Evolutionary conservation across 164 flowering plant species (phyloP), one percentile per base, ranked within the genome.

Genomic region (Magnolia changhungtana): DNA sequence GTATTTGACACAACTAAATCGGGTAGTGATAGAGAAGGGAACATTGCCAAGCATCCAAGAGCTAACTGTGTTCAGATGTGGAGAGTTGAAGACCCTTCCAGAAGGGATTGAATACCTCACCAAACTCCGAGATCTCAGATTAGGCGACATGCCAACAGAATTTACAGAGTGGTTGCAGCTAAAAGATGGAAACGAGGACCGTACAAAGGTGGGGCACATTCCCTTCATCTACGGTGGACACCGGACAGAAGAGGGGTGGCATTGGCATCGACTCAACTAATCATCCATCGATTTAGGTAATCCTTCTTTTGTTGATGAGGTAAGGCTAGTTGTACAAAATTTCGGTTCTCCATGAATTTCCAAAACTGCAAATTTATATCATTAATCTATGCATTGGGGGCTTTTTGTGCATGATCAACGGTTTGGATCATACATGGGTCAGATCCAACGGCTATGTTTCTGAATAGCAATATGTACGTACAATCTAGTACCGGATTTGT

Each of bases 21-120:
- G 10, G 14, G 4, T 71, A 49, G 21, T 49, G 52, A 71, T 71
- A 45, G 61, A 71, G 58, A 24, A 71, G 7, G 72, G 72, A 8
- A 58, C 72, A 71, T 11, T 71, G 72, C 72, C 72, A 18, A 27
- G 58, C 58, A 19, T 71, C 24, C 58, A 19, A 49, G 8, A 71
- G 21, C 72, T 71, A 5, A 2, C n/a, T 2, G 3, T 71, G 29
- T 1, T 8, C 11, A 21, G 24, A 8, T 71, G 72, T 49, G 50
- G 11, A 58, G 72, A 49, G 29, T 50, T 71, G 52, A 71, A 69
- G 72, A 37, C 18, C 52, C n/a, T 69, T 16, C 72, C 72, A 8
- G 19, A 11, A 16, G 72, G 72, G 13, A 69, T 69, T 11, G 52
- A 69, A 69, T 27, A 29, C 49, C 72, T 69, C 14, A 31, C 50